phyloP scores from a whole-genome alignment of 345 rosid genomes.

The Citropsis articulata region DNA sequence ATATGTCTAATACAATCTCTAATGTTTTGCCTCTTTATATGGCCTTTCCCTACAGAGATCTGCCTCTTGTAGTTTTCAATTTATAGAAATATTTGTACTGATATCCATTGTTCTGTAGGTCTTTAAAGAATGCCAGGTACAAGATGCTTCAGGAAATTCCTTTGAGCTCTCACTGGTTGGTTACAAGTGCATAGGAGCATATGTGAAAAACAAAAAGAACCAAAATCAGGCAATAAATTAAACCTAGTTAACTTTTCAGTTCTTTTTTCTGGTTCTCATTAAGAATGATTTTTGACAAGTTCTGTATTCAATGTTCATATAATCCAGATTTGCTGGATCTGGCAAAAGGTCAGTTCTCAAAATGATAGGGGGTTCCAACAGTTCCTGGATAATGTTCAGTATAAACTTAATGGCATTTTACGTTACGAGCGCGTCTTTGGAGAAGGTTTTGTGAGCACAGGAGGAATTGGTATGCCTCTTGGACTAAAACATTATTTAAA shows the following conservation, averaged over 20 bases:
- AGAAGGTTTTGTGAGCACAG: slow-evolving; percentile 90
- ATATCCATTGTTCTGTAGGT: slow-evolving; percentile 40
- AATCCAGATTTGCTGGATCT: slow-evolving; percentile 93
- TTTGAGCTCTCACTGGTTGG: slow-evolving; percentile 79
- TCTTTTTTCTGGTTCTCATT: slow-evolving; percentile 11
- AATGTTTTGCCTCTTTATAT: neutral
- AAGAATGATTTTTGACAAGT: slow-evolving; percentile 16
- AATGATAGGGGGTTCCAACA: slow-evolving; percentile 91
- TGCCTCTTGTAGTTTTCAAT: neutral
- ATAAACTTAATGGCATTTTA: slow-evolving; percentile 71
- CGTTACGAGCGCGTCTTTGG: slow-evolving; percentile 97
- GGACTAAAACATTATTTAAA: neutral
- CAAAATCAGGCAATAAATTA: slow-evolving; percentile 74
- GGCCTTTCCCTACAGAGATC: neutral
- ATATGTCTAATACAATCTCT: neutral
- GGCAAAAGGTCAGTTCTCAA: slow-evolving; percentile 76
- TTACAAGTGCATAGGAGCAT: slow-evolving; percentile 95
- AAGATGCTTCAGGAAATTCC: slow-evolving; percentile 57
- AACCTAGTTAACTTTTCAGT: neutral
- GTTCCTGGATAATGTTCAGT: slow-evolving; percentile 93
- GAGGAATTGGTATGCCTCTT: slow-evolving; percentile 72
- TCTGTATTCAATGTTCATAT: slow-evolving; percentile 4
- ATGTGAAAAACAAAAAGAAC: slow-evolving; percentile 88
- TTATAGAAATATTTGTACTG: neutral
- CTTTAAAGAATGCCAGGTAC: slow-evolving; percentile 68